Conservation (phyloP, 371 early-diverging fungal species). For the Mortierella sp. region DNA sequence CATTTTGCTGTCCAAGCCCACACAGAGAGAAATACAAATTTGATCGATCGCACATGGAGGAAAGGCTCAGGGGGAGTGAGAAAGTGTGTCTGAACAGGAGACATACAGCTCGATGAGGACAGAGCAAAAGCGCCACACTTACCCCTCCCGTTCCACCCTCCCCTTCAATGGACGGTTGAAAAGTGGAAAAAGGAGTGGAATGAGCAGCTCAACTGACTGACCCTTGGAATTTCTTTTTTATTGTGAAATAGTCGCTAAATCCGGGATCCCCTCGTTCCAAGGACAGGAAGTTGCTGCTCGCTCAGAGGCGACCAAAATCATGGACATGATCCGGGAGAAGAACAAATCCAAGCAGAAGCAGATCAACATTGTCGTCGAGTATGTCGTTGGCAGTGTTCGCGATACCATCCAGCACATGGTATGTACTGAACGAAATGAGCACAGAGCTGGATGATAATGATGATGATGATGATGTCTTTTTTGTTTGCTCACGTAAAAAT, state of each 20-base stretch:
- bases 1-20: neutral
- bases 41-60: neutral
- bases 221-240: neutral
- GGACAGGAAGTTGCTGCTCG: slow-evolving; percentile 64
- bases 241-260: slow-evolving; percentile 35
- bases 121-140: neutral
- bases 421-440: slow-evolving; percentile 16
- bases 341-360: slow-evolving; percentile 58
- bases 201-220: neutral
- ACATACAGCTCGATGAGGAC: neutral
- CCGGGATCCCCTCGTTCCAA: slow-evolving; percentile 57
- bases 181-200: neutral
- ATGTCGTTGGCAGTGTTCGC: slow-evolving; percentile 71
- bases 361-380: slow-evolving; percentile 72
- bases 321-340: slow-evolving; percentile 64
- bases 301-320: slow-evolving; percentile 63
- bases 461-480: neutral
- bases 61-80: neutral
- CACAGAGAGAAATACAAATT: neutral
- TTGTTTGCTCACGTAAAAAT: neutral
- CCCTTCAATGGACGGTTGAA: neutral
- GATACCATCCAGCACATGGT: slow-evolving; percentile 74
- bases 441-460: slow-evolving; percentile 4
- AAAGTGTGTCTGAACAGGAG: neutral
- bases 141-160: neutral